Evolutionary conservation across 129 eudicot species (phyloP), one percentile per base, ranked within the genome.

Genomic region (Flaveria robusta): DNA sequence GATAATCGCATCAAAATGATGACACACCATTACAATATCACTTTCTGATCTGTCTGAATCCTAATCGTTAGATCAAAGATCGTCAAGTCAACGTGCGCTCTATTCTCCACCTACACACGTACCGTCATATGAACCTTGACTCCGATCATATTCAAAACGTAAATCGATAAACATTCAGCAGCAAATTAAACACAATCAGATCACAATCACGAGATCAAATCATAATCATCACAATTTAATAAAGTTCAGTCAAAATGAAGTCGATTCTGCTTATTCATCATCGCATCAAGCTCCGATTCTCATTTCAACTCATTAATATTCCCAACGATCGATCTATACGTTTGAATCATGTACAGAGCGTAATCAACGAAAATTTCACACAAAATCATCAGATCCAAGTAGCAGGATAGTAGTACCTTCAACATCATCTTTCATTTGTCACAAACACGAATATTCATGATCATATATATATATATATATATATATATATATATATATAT

Each of bases 311-410:
- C 24, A 41, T 39, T 13, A n/a, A n/a, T n/a, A 34, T 10, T 55
- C 7, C 74, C 43, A 60, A 60, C 11, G 46, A 74, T 60, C 11
- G 46, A 74, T 60, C 41, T 15, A 43, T 16, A 14, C 10, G 1
- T 27, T n/a, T 45, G 8, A 34, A 49, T 50, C 66, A 66, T 78
- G 26, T 19, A 51, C 66, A 46, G 60, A 59, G 70, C 24, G 50
- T 26, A 16, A 76, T 39, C 26, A 24, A 66, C 47, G 34, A 51
- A 23, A 42, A 66, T 43, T 42, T 26, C 45, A 1, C 5, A 34
- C 16, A 47, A 52, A 46, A 13, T 34, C 45, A 65, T 79, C 78
- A 72, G 83, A 72, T 79, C 83, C 64, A 26, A 43, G 49, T 9
- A 39, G 31, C 15, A 1, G 9, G 5, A 4, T 45, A 11, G 20